phyloP scores from a whole-genome alignment of 208 protist genomes.

The Trypanosoma melophagium region DNA sequence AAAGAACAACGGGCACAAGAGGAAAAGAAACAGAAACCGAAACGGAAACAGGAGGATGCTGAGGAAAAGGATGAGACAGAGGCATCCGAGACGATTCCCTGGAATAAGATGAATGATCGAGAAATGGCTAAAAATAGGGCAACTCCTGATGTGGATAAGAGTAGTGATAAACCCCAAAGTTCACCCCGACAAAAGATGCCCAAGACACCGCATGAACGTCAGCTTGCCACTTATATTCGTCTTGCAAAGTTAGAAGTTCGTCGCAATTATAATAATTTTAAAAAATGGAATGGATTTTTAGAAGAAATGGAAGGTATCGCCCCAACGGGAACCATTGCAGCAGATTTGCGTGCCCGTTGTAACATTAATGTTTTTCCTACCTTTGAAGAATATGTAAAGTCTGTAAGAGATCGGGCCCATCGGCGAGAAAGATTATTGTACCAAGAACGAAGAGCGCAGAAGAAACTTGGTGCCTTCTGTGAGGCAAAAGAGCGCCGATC shows the following conservation, averaged over 20 bases:
- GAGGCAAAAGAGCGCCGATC: constrained; percentile 19
- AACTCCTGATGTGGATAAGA: neutral
- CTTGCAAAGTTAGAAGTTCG: constrained; percentile 26
- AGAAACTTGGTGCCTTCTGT: constrained; percentile 2
- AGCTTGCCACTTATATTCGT: constrained; percentile 26
- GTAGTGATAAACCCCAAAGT: neutral
- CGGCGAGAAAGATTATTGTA: neutral
- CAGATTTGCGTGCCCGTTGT: constrained; percentile 19
- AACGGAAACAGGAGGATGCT: neutral
- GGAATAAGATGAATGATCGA: neutral
- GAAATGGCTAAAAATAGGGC: neutral
- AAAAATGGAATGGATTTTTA: constrained; percentile 31
- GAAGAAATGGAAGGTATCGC: constrained; percentile 30
- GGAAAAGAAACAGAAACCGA: neutral
- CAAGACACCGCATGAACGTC: constrained; percentile 14
- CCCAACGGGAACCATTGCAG: constrained; percentile 28
- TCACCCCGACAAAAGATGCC: neutral
- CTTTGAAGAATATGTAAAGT: constrained; percentile 27
- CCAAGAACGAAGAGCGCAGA: constrained; percentile 2
- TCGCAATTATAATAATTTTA: constrained; percentile 22
- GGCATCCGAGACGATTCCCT: too few species aligned
- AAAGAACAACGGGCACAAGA: neutral
- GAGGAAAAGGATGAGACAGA: neutral
- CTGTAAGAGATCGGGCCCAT: constrained; percentile 7
- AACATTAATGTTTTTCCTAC: constrained; percentile 23